Conservation (phyloP, 805 yeast species). For the Pichia paraexigua region DNA sequence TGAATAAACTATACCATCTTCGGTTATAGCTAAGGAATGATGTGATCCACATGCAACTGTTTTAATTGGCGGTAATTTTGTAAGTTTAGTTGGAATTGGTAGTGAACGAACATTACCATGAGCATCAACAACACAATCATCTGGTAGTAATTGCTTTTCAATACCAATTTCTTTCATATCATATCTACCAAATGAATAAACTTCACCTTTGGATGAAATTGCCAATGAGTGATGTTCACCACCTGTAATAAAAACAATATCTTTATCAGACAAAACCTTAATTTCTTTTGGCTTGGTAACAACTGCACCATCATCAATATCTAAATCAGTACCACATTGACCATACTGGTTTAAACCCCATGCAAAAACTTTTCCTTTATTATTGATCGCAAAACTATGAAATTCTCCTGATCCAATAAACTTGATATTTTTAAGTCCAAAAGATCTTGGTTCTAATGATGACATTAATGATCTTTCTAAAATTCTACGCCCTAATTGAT, state of each 20-base stretch:
- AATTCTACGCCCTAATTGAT: constrained; percentile 82
- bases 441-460: constrained; percentile 72
- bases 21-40: constrained; percentile 80
- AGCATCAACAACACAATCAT: constrained; percentile 61
- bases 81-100: constrained; percentile 72
- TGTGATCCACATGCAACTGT: constrained; percentile 80
- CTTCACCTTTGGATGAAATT: constrained; percentile 59
- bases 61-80: constrained; percentile 48
- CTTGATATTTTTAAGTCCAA: constrained; percentile 72
- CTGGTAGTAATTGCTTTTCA: constrained; percentile 58
- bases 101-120: constrained; percentile 77
- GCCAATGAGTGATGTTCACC: constrained; percentile 95
- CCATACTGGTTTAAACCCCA: constrained; percentile 99
- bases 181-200: constrained; percentile 82
- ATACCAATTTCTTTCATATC: constrained; percentile 94
- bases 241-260: constrained; percentile 61
- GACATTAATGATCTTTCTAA: constrained; percentile 68
- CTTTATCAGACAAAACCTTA: constrained; percentile 49
- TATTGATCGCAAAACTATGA: constrained; percentile 87
- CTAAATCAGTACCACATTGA: constrained; percentile 80
- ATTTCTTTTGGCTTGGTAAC: constrained; percentile 72
- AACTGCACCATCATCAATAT: constrained; percentile 78
- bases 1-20: constrained; percentile 77
- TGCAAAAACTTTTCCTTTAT: constrained; percentile 59
- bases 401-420: constrained; percentile 89